A percentile compares a stretch with the other conserved stretches of the same genome.
Evolutionary conservation across 1,139 yeast species (phyloP).

Genomic region (Candida labiduridarum): DNA sequence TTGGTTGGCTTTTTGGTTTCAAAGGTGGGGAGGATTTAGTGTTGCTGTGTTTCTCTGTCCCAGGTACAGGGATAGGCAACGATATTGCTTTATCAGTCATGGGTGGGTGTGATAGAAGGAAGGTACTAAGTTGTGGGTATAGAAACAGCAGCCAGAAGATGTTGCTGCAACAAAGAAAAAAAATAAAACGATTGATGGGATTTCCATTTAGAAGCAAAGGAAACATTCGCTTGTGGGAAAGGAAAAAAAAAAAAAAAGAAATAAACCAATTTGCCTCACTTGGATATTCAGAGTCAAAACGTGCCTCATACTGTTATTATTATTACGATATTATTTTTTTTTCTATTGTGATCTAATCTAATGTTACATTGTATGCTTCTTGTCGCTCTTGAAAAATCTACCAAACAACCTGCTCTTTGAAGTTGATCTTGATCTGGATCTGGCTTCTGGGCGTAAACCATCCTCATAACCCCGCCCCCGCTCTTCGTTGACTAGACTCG

Average conservation of each 20-base stretch:
- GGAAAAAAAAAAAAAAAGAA: not conserved
- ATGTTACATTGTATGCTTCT: not conserved
- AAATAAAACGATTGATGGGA: not conserved
- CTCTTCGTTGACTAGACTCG: conserved; percentile 16
- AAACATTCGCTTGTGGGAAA: too few species aligned
- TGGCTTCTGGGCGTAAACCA: conserved; percentile 4
- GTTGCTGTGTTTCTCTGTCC: conserved; percentile 1
- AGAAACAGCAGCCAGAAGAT: not conserved
- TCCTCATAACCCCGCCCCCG: conserved; percentile 12
- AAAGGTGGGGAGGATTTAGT: not conserved
- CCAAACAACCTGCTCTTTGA: conserved; percentile 22
- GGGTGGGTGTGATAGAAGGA: not conserved
- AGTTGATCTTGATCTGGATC: conserved; percentile 18
- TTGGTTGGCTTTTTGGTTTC: conserved; percentile 26
- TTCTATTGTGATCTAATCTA: not conserved
- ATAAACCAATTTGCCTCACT: not conserved
- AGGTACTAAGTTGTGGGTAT: not conserved
- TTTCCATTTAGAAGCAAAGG: not conserved
- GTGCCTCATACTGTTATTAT: too few species aligned
- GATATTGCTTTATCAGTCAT: conserved; percentile 7
- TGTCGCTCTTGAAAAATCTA: conserved; percentile 18
- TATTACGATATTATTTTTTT: not conserved
- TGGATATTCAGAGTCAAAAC: conserved; percentile 2
- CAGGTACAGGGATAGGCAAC: conserved; percentile 12
- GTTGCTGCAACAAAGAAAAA: not conserved